Evolutionary conservation across 2,329 filamentous ascomycete species (phyloP).

Genomic region (Diaporthe citriasiana): DNA sequence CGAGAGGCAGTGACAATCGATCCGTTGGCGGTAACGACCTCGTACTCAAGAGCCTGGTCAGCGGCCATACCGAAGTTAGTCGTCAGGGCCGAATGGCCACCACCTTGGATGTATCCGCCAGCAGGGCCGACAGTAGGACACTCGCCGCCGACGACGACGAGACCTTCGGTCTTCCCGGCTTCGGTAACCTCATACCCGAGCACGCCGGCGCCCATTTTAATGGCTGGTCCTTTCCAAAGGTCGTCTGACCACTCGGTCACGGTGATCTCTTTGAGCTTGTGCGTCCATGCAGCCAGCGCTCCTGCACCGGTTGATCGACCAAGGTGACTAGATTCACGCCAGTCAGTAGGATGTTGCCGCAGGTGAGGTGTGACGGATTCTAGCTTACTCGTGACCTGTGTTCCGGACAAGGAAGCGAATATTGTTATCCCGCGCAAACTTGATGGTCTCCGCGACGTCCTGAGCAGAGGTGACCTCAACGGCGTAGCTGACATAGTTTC

Average conservation of each 20-base stretch:
- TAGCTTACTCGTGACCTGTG: conserved; percentile 58
- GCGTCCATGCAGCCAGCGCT: conserved; percentile 66
- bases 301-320: conserved; percentile 40
- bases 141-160: conserved; percentile 48
- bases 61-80: conserved; percentile 63
- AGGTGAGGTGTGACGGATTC: neutral
- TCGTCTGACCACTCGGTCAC: conserved; percentile 37
- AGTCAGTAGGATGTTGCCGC: neutral
- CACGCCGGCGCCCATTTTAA: conserved; percentile 69
- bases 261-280: conserved; percentile 52
- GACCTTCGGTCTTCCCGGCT: conserved; percentile 59
- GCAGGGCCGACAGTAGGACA: conserved; percentile 62
- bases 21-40: conserved; percentile 63
- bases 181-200: conserved; percentile 66
- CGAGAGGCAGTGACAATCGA: conserved; percentile 56
- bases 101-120: conserved; percentile 63
- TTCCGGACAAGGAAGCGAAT: conserved; percentile 61
- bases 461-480: conserved; percentile 44
- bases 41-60: conserved; percentile 62
- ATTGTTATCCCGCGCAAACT: conserved; percentile 55
- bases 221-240: conserved; percentile 61
- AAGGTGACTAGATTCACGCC: conserved; percentile 29
- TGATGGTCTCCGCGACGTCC: conserved; percentile 43
- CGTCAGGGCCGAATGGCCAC: conserved; percentile 67
- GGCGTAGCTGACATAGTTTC: conserved; percentile 51